Base-by-base conservation (phyloP, 2,329 filamentous ascomycete genomes). In the Diaporthe citrichinensis region DNA sequence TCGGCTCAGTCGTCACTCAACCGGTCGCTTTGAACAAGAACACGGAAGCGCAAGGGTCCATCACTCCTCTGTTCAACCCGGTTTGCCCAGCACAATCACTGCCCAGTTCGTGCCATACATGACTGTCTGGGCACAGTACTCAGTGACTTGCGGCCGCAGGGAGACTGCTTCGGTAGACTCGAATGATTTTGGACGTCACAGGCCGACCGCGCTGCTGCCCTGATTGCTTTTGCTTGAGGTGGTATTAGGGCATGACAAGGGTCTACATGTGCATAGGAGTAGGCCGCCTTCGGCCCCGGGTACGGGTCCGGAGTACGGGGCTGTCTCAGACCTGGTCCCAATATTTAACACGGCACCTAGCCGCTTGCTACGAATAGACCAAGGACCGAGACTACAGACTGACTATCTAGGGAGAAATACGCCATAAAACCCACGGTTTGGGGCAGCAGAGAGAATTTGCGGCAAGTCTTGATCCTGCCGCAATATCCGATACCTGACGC, bases 211-310 rank as follows among this genome's bases (percentile, higher is more conserved):
- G 61, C 61, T 41, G 46, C 31, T 41, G 25, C 61, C 34, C 61
- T 49, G 61, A 20, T 49, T 67, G 61, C 61, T 67, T 65, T 36
- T 67, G 41, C 44, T 67, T 36, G 61, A 67, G 28, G 61, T 67
- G 61, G 61, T 67, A 67, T 67, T 51, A 67, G 41, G 62, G 62
- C 62, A 34, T 15, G 61, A 51, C 62, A 67, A 25, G 62, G 62
- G 62, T 67, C 59, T 25, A 62, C 39, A 62, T 44, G 20, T 36
- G 62, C 62, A 67, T 67, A 25, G n/a, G 10, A 36, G 62, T 9
- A 67, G 12, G 62, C 62, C 62, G 62, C 28, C 28, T n/a, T 67
- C 62, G 62, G 62, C 62, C 44, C 62, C 62, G 62, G 62, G 62
- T 20, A 31, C 44, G 62, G 62, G 44, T 12, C 44, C 62, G 62